Evolutionary conservation across 768 basidiomycete genomes (phyloP).

Genomic region (Leccinum rimulosum): DNA sequence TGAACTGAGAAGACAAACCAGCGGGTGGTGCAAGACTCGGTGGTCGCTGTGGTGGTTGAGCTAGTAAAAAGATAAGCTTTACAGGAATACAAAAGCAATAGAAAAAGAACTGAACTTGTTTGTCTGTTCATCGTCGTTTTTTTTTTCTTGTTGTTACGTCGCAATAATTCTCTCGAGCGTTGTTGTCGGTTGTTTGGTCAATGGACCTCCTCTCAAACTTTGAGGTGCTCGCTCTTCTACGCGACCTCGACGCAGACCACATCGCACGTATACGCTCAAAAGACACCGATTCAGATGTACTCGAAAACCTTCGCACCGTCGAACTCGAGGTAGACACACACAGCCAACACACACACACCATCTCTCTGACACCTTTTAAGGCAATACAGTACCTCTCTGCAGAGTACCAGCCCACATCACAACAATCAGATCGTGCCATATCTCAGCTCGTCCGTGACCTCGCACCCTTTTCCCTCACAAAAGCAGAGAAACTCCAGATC

Average conservation of each 20-base stretch:
- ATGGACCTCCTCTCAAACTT: conserved; percentile 75
- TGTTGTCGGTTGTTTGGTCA: conserved; percentile 29
- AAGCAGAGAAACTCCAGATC: conserved; percentile 88
- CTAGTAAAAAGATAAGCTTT: conserved; percentile 31
- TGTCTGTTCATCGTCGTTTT: conserved; percentile 53
- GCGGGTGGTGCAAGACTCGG: conserved; percentile 70
- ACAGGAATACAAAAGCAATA: too few relatives aligned
- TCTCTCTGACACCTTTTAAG: conserved; percentile 38
- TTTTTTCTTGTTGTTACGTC: background rate
- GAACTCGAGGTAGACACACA: conserved; percentile 58
- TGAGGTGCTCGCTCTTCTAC: conserved; percentile 79
- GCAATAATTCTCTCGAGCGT: conserved; percentile 3
- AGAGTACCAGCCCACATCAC: conserved; percentile 62
- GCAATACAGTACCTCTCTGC: conserved; percentile 83
- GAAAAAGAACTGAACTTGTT: conserved; percentile 32
- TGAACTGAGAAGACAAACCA: conserved; percentile 60
- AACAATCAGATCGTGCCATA: conserved; percentile 66
- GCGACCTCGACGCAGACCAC: conserved; percentile 74
- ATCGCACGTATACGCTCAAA: conserved; percentile 67
- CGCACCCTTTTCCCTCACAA: conserved; percentile 71
- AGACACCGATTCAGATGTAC: conserved; percentile 56
- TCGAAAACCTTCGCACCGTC: conserved; percentile 80
- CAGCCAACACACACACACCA: background rate
- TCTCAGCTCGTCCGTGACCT: conserved; percentile 65
- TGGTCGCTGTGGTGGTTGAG: conserved; percentile 80